Percentiles rank a stretch among this genome's conserved stretches.
These are phyloP conservation scores for Termitomyces titanicus DNA, from an alignment of 768 basidiomycete genomes.

Conservation along the genomic window DNA sequence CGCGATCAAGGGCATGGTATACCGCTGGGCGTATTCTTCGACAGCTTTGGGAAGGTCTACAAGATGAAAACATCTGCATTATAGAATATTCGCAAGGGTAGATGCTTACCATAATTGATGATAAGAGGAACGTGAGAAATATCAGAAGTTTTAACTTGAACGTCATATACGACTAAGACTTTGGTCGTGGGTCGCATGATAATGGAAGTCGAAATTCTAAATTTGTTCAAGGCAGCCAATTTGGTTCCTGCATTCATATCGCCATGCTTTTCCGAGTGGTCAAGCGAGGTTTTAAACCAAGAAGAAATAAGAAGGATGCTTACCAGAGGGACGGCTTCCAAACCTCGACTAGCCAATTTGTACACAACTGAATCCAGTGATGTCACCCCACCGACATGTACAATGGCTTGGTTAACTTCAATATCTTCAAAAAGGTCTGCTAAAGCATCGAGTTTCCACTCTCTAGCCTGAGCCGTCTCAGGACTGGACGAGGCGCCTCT, in stretches of 20 bases:
- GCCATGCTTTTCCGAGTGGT: conserved; percentile 56
- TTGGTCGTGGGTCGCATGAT: conserved; percentile 65
- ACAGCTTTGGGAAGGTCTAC: conserved; percentile 90
- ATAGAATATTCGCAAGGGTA: not conserved
- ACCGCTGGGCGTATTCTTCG: conserved; percentile 97
- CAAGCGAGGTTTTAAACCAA: conserved; percentile 12
- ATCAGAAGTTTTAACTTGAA: conserved; percentile 87
- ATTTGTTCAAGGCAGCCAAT: conserved; percentile 80
- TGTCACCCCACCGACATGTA: conserved; percentile 86
- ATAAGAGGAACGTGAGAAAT: conserved; percentile 88
- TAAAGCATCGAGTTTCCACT: conserved; percentile 94
- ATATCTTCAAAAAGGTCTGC: conserved; percentile 88
- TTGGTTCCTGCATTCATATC: conserved; percentile 88
- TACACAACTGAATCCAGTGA: conserved; percentile 87
- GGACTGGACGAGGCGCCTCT: conserved; percentile 67
- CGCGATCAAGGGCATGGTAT: conserved; percentile 12
- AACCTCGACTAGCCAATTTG: conserved; percentile 78
- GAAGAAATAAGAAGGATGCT: conserved; percentile 27
- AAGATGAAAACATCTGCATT: not conserved
- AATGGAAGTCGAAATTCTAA: conserved; percentile 55
- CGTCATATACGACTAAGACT: conserved; percentile 90
- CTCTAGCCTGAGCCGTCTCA: conserved; percentile 81
- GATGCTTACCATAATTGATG: conserved; percentile 80
- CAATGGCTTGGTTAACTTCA: conserved; percentile 74
- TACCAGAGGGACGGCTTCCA: conserved; percentile 88